These are phyloP conservation scores for Hordeum pubiflorum DNA, from an alignment of 202 grass and related monocot genomes.

Conservation along the genomic window DNA sequence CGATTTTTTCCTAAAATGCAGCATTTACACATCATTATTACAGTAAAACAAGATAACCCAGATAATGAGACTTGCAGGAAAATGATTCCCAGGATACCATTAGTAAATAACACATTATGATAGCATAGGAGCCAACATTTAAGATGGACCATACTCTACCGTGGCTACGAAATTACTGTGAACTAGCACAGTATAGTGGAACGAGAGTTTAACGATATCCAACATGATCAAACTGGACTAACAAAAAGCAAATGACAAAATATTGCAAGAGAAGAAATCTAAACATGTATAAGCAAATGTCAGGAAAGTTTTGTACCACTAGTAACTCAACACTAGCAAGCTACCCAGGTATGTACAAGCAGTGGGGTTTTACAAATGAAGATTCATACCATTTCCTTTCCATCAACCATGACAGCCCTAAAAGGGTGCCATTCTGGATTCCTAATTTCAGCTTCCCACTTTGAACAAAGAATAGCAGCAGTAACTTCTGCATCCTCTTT, in stretches of 20 bases:
- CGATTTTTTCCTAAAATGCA: slow-evolving; percentile 27
- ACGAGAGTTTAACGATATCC: background rate
- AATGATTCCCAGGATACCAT: background rate
- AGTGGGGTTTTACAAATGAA: background rate
- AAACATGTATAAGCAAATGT: background rate
- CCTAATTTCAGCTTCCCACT: slow-evolving; percentile 53
- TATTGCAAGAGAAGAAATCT: background rate
- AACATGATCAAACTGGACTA: background rate
- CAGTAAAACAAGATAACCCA: background rate
- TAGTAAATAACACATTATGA: background rate
- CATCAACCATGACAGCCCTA: background rate
- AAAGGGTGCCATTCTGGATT: slow-evolving; percentile 50
- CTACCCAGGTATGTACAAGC: background rate
- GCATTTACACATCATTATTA: background rate
- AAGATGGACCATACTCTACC: background rate
- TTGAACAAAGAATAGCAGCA: slow-evolving; percentile 22
- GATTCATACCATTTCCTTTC: background rate
- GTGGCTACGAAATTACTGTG: background rate
- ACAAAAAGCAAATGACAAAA: background rate
- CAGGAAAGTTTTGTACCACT: background rate
- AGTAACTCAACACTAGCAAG: background rate
- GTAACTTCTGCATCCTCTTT: background rate
- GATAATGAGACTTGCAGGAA: background rate
- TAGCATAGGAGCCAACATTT: background rate
- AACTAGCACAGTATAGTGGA: background rate